Conservation (phyloP, 352 stramenopile genomes). For the Pythium diclinum region DNA sequence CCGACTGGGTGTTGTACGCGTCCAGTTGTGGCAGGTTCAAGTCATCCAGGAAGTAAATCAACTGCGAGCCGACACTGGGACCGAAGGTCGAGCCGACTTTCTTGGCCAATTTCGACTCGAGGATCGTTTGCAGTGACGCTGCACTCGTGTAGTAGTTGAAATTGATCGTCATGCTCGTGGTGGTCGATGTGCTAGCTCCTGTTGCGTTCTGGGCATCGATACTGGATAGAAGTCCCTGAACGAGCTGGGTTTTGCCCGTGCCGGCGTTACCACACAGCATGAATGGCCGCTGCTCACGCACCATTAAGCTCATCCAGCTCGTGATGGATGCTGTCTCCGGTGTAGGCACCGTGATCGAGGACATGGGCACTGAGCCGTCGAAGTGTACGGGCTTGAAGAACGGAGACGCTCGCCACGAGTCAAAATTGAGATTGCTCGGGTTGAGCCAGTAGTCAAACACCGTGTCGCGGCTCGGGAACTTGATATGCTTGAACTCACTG, state of each 20-base stretch:
- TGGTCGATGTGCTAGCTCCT: constrained; percentile 32
- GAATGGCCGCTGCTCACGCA: constrained; percentile 89
- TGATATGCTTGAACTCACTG: constrained; percentile 91
- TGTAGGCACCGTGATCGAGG: constrained; percentile 90
- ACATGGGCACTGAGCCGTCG: constrained; percentile 72
- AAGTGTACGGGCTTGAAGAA: constrained; percentile 86
- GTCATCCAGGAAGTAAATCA: constrained; percentile 96
- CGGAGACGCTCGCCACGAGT: constrained; percentile 92
- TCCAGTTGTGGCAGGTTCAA: constrained; percentile 95
- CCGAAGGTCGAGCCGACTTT: constrained; percentile 85
- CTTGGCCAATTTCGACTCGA: constrained; percentile 90
- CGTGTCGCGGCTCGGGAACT: constrained; percentile 91
- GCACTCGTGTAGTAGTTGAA: constrained; percentile 87
- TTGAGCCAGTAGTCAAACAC: constrained; percentile 98
- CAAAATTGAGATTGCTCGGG: constrained; percentile 82
- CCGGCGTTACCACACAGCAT: constrained; percentile 93
- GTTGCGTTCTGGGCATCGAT: constrained; percentile 35
- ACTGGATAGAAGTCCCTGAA: constrained; percentile 78
- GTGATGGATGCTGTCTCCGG: constrained; percentile 91
- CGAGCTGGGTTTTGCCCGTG: constrained; percentile 93
- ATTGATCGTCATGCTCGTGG: constrained; percentile 69
- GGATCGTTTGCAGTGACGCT: constrained; percentile 63
- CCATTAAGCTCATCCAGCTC: constrained; percentile 93
- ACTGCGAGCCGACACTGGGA: constrained; percentile 66
- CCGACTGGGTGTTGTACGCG: constrained; percentile 92